Conservation (phyloP, 352 stramenopile genomes). For the Globisporangium megalacanthum region DNA sequence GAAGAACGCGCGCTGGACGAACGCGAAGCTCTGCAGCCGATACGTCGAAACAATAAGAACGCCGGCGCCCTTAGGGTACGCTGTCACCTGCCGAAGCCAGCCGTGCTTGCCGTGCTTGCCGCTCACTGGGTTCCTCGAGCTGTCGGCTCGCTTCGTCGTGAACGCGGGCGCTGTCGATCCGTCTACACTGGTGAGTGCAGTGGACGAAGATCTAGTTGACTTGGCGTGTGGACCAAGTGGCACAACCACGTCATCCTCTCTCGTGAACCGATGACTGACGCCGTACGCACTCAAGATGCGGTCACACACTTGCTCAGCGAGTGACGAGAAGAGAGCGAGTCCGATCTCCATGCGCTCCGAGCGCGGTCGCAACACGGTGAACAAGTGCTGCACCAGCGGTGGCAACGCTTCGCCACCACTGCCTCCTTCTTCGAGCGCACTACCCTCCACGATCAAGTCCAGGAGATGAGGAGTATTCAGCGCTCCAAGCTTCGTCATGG, state of each 20-base stretch:
- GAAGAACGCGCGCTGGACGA: conserved; percentile 28
- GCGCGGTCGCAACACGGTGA: conserved; percentile 1
- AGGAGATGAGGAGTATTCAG: background rate
- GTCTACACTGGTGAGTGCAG: background rate
- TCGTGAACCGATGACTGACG: conserved; percentile 12
- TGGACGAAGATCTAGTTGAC: background rate
- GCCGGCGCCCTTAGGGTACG: conserved; percentile 17
- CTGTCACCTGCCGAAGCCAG: conserved; percentile 18
- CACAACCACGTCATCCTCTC: background rate
- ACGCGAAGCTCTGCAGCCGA: conserved; percentile 28
- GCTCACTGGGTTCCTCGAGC: background rate
- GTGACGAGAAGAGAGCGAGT: conserved; percentile 22
- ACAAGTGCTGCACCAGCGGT: background rate
- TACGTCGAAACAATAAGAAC: conserved; percentile 18
- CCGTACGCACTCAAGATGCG: conserved; percentile 24
- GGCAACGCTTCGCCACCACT: background rate
- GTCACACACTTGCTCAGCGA: conserved; percentile 20
- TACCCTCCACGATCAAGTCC: background rate
- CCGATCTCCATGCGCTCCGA: conserved; percentile 18
- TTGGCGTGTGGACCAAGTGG: background rate
- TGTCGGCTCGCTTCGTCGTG: background rate
- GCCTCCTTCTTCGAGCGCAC: background rate
- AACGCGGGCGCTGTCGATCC: background rate
- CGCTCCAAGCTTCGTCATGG: background rate
- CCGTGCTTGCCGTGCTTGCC: conserved; percentile 11